These are phyloP conservation scores for Dothidotthia symphoricarpi DNA, from an alignment of 2,329 filamentous ascomycete genomes.

Conservation along the genomic window DNA sequence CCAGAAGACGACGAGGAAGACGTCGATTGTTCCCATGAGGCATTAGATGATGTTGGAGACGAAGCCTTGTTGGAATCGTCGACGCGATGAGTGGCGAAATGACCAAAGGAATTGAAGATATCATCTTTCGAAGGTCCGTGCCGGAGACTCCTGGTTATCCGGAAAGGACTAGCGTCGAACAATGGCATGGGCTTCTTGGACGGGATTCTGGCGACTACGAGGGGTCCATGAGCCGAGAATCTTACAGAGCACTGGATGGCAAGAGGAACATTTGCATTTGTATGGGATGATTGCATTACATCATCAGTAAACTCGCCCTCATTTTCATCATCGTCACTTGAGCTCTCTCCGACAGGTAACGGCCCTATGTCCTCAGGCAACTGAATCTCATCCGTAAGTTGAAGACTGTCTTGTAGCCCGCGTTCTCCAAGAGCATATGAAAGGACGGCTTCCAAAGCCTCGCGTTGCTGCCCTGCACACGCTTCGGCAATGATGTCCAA, in stretches of 20 bases:
- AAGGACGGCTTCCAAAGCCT: slow-evolving; percentile 61
- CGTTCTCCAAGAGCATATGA: slow-evolving; percentile 61
- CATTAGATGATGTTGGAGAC: slow-evolving; percentile 28
- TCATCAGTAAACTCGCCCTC: slow-evolving; percentile 53
- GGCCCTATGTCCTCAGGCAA: slow-evolving; percentile 44
- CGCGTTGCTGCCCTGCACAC: slow-evolving; percentile 53
- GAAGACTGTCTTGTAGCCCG: slow-evolving; percentile 57
- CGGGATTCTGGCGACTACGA: slow-evolving; percentile 51
- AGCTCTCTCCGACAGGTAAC: slow-evolving; percentile 65
- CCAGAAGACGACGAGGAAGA: slow-evolving; percentile 40
- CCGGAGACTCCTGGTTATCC: slow-evolving; percentile 28
- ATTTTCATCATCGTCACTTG: slow-evolving; percentile 75
- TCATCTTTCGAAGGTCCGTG: slow-evolving; percentile 43
- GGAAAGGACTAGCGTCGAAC: slow-evolving; percentile 22
- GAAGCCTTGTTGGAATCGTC: slow-evolving; percentile 26
- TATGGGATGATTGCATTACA: slow-evolving; percentile 54
- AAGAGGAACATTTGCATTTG: slow-evolving; percentile 64
- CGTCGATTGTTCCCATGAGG: slow-evolving; percentile 40
- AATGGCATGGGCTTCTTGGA: slow-evolving; percentile 39
- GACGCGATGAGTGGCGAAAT: slow-evolving; percentile 31
- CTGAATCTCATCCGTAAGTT: slow-evolving; percentile 54
- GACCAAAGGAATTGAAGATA: slow-evolving; percentile 64
- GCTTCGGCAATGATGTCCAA: slow-evolving; percentile 56
- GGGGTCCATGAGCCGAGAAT: slow-evolving; percentile 57
- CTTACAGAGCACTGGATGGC: slow-evolving; percentile 58